A percentile compares a stretch with the other conserved stretches of the same genome.
Conservation (phyloP, 2,329 filamentous ascomycete species). For the Fusarium kyushuense region DNA sequence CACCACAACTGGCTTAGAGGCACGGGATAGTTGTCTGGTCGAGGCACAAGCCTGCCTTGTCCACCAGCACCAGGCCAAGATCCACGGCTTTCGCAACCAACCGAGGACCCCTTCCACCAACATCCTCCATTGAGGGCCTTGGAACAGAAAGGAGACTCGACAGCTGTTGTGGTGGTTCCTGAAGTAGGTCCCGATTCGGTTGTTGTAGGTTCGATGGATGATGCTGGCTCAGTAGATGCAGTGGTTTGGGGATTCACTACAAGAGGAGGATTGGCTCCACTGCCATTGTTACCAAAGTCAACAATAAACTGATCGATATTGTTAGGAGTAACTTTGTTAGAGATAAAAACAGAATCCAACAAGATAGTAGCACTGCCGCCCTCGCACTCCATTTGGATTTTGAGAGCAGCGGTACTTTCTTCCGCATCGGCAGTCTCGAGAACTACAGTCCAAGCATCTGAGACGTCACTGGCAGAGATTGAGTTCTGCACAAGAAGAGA, state of each 20-base stretch:
- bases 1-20: slow-evolving; percentile 19
- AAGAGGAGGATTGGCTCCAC: slow-evolving; percentile 14
- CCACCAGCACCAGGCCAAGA: slow-evolving; percentile 3
- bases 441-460: slow-evolving; percentile 4
- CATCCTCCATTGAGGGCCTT: slow-evolving; percentile 17
- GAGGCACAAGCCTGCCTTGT: background rate
- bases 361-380: slow-evolving; percentile 17
- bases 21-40: background rate
- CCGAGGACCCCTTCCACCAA: slow-evolving; percentile 16
- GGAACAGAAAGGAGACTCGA: background rate
- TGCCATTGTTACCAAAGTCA: slow-evolving; percentile 9
- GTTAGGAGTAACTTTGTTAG: slow-evolving; percentile 3
- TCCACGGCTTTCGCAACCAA: slow-evolving; percentile 5
- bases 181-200: background rate
- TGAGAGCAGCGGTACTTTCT: background rate
- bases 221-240: background rate
- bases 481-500: background rate
- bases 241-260: background rate
- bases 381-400: slow-evolving; percentile 2
- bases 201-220: background rate
- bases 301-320: slow-evolving; percentile 5
- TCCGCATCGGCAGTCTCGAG: background rate
- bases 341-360: slow-evolving; percentile 10
- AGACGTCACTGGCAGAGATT: background rate
- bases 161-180: slow-evolving; percentile 1